Evolutionary conservation across 192 early-diverging fungal species (phyloP), one percentile per base, ranked within the genome.

Genomic region (Chytriomyces confervae): DNA sequence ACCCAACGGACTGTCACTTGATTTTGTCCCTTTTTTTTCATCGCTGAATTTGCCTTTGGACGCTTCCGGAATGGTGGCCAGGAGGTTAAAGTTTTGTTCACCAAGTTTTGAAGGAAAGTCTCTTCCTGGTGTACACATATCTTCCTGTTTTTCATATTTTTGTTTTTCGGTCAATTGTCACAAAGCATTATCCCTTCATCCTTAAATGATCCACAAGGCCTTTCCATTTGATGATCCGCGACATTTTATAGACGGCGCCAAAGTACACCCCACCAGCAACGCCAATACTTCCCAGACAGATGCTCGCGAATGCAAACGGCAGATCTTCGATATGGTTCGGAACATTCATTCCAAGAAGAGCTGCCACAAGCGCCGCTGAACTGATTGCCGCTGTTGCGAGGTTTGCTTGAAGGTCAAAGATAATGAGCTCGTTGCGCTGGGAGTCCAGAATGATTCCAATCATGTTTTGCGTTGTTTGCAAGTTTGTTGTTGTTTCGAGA

Each of bases 301-400:
- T 91, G 10, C 87, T 77, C 9, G 84, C 80, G 81, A 96, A 96
- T 0, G 91, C 91, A 50, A 84, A 81, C 1, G 92, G 91, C 20
- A 91, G 82, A 9, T 80, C 79, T 69, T 97, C 95, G 46, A 95
- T 80, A 62, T 86, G 85, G 66, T 89, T 94, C 63, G 88, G 80
- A 69, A 97, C 82, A 82, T 97, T 97, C 95, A 97, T 97, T 29
- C 95, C 95, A 74, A 96, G 94, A 8, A 97, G 69, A 46, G 90
- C 86, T 0, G 93, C 91, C 64, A 95, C 76, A 45, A 95, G 84
- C 8, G 92, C 91, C 23, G 94, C 93, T 13, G 89, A 85, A 13
- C 89, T 92, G 44, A 95, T 84, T 2, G 91, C 91, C 16, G 94
- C 84, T 5, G 93, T 95, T 6, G 91, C 86, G 61, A 97, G 92